A percentile compares a stretch with the other conserved stretches of the same genome.
Conservation (phyloP, 1,284 basidiomycete genomes). For the Melampsora larici-populina region DNA sequence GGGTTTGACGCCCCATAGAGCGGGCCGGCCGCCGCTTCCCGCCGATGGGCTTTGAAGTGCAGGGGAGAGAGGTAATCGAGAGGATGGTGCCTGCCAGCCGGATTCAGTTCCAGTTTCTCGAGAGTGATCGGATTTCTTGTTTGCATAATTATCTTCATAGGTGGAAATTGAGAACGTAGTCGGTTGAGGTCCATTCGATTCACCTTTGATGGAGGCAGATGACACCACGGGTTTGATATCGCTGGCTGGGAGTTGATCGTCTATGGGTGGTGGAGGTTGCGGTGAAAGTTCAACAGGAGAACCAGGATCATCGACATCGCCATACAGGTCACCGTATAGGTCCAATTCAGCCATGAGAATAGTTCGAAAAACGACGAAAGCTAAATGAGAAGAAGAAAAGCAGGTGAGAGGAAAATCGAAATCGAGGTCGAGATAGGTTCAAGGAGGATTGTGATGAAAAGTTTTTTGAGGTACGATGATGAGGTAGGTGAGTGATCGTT, state of each 20-base stretch:
- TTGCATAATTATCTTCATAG: slow-evolving; percentile 36
- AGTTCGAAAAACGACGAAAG: neutral
- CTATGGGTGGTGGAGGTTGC: neutral
- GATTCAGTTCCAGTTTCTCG: neutral
- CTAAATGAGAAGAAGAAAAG: neutral
- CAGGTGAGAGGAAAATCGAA: neutral
- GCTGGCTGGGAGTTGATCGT: neutral
- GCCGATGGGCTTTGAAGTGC: slow-evolving; percentile 2
- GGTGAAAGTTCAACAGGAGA: slow-evolving; percentile 34
- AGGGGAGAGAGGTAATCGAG: slow-evolving; percentile 9
- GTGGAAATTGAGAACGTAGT: slow-evolving; percentile 40
- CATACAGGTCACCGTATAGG: slow-evolving; percentile 42
- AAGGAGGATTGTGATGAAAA: neutral
- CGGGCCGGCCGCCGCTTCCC: slow-evolving; percentile 9
- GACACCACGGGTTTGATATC: neutral
- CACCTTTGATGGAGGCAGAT: neutral
- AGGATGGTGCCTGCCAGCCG: slow-evolving; percentile 2
- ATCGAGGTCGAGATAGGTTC: neutral
- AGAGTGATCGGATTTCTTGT: slow-evolving; percentile 12
- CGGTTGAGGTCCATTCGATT: slow-evolving; percentile 7
- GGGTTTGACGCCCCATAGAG: slow-evolving; percentile 40
- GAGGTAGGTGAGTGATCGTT: neutral
- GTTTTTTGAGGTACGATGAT: neutral
- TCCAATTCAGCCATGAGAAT: slow-evolving; percentile 39
- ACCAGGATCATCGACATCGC: slow-evolving; percentile 37